Evolutionary conservation across 2,329 filamentous ascomycete species (phyloP).

Genomic region (Sporothrix schenckii): DNA sequence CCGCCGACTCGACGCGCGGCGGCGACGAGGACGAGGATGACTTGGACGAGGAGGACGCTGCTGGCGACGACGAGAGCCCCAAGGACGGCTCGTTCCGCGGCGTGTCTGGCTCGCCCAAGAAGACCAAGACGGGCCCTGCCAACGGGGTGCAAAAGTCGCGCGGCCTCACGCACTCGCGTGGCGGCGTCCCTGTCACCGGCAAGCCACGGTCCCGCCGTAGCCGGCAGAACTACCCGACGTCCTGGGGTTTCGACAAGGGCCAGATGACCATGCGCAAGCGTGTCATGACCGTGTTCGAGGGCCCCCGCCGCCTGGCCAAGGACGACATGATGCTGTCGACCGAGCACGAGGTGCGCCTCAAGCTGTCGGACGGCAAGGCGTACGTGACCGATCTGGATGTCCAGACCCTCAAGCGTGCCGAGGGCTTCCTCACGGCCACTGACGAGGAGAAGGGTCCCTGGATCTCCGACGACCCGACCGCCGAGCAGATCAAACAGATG

Average conservation of each 20-base stretch:
- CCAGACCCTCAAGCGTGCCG: conserved; percentile 83
- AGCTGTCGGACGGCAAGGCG: conserved; percentile 70
- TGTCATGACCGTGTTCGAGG: conserved; percentile 90
- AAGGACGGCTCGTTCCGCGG: conserved; percentile 23
- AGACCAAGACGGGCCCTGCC: conserved; percentile 55
- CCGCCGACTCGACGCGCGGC: conserved; percentile 40
- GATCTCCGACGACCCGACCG: conserved; percentile 71
- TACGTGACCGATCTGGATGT: conserved; percentile 95
- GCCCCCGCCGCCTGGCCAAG: conserved; percentile 84
- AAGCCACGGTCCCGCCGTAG: conserved; percentile 77
- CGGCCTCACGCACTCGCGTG: conserved; percentile 77
- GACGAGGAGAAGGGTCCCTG: conserved; percentile 86
- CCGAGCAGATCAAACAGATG: conserved; percentile 64
- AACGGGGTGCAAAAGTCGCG: conserved; percentile 67
- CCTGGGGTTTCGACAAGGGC: conserved; percentile 88
- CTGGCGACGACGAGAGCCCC: conserved; percentile 57
- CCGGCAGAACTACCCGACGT: conserved; percentile 88
- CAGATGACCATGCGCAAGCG: conserved; percentile 99
- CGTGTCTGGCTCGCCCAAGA: conserved; percentile 49
- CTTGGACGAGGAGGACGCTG: conserved; percentile 56
- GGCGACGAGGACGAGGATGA: conserved; percentile 52
- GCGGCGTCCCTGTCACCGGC: conserved; percentile 62
- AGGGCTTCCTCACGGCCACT: conserved; percentile 77
- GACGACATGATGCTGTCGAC: conserved; percentile 99
- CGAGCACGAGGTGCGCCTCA: conserved; percentile 89